phyloP scores from a whole-genome alignment of 1,284 basidiomycete species.

The Melampsora americana region DNA sequence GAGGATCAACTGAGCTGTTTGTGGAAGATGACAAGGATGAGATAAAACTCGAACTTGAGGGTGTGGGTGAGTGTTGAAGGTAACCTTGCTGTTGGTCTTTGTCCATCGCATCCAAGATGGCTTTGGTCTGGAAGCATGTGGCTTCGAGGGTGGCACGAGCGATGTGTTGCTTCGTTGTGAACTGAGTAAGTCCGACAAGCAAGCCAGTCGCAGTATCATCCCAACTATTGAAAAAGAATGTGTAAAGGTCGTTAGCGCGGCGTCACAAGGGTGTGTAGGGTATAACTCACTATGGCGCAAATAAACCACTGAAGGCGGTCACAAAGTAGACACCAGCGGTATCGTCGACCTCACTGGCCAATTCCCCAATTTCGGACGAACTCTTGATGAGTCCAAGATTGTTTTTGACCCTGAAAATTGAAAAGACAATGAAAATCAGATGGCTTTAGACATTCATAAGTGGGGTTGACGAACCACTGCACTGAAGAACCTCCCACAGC shows the following conservation, averaged over 20 bases:
- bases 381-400: slow-evolving; percentile 77
- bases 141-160: slow-evolving; percentile 91
- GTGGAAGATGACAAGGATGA: slow-evolving; percentile 21
- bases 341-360: slow-evolving; percentile 73
- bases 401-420: slow-evolving; percentile 69
- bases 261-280: neutral
- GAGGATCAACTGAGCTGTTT: neutral
- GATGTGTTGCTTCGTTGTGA: slow-evolving; percentile 89
- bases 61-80: neutral
- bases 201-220: slow-evolving; percentile 78
- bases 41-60: neutral
- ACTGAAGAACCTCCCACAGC: slow-evolving; percentile 92
- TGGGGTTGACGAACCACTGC: slow-evolving; percentile 63
- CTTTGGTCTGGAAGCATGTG: slow-evolving; percentile 73
- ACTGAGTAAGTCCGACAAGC: slow-evolving; percentile 81
- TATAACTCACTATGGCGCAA: slow-evolving; percentile 63
- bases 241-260: too few relatives aligned
- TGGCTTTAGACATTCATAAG: neutral
- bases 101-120: slow-evolving; percentile 89
- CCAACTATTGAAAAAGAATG: slow-evolving; percentile 63
- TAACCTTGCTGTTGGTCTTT: slow-evolving; percentile 62
- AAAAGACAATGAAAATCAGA: neutral
- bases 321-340: slow-evolving; percentile 97
- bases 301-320: slow-evolving; percentile 86
- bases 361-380: slow-evolving; percentile 76